A percentile compares a stretch with the other conserved stretches of the same genome.
Conservation (phyloP, 2,329 filamentous ascomycete genomes). For the Geosmithia putterillii region DNA sequence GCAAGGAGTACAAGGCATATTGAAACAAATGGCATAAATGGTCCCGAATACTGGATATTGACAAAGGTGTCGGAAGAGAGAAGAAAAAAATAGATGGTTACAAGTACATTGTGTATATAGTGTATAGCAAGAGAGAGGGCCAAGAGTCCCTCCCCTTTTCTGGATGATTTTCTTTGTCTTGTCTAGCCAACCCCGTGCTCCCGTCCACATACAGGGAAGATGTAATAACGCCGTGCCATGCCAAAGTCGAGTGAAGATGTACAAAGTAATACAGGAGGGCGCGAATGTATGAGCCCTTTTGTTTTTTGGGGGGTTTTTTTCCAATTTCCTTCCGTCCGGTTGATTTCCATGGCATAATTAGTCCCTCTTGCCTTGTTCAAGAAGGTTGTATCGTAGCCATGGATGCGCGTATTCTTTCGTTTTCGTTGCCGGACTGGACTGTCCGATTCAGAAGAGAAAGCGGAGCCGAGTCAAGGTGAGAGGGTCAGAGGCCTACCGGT, state of each 20-base stretch:
- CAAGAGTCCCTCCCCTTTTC: background rate
- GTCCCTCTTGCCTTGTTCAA: no score
- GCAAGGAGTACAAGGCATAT: no score
- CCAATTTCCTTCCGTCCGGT: background rate
- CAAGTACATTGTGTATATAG: no score
- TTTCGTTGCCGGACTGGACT: no score
- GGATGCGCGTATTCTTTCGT: background rate
- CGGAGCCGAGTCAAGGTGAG: no score
- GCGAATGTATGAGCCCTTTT: background rate
- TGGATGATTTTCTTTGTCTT: slow-evolving; percentile 9
- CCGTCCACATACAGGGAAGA: background rate
- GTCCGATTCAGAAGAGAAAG: no score
- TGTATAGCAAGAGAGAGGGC: background rate
- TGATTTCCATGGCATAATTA: background rate
- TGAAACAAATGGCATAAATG: no score
- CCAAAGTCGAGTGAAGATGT: slow-evolving; percentile 42
- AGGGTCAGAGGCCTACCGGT: no score
- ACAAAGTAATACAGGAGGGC: slow-evolving; percentile 22
- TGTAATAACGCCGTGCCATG: slow-evolving; percentile 36
- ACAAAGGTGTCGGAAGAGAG: background rate
- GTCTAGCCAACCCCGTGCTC: slow-evolving; percentile 8
- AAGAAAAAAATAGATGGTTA: no score
- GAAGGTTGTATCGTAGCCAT: no score
- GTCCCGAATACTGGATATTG: no score
- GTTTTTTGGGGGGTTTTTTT: background rate